A percentile compares a stretch with the other conserved stretches of the same genome.
phyloP scores from a whole-genome alignment of 495 filamentous ascomycete genomes.

The Tuber brumale region DNA sequence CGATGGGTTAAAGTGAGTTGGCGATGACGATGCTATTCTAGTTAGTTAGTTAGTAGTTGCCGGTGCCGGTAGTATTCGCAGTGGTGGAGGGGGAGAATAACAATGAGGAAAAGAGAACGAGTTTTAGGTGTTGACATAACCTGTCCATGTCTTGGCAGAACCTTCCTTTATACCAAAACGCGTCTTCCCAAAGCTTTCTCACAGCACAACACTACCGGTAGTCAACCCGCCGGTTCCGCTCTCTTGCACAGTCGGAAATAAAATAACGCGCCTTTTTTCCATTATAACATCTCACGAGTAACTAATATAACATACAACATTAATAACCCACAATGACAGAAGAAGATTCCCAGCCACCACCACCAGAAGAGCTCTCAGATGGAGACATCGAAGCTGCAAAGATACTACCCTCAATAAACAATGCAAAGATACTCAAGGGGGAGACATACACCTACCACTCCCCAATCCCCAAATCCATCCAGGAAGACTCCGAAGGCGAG shows the following conservation, averaged over 20 bases:
- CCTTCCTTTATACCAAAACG: background rate
- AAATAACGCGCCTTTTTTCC: constrained; percentile 3
- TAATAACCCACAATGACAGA: constrained; percentile 46
- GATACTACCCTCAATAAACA: constrained; percentile 60
- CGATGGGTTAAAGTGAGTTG: background rate
- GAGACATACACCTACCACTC: constrained; percentile 81
- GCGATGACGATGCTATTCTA: background rate
- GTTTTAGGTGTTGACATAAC: background rate
- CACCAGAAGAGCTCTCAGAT: constrained; percentile 51
- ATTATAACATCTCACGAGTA: background rate
- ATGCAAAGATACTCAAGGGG: constrained; percentile 56
- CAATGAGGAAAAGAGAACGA: background rate
- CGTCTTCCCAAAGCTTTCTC: background rate
- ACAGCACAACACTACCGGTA: background rate
- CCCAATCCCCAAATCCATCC: constrained; percentile 54
- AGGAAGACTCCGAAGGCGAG: constrained; percentile 47
- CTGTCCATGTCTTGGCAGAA: background rate
- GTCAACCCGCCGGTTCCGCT: background rate
- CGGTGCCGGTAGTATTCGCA: background rate
- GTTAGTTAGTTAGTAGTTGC: background rate
- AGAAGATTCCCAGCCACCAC: constrained; percentile 45
- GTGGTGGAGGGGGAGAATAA: background rate
- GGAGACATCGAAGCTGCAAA: background rate
- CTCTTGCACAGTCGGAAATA: background rate
- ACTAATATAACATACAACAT: background rate